These are phyloP conservation scores for Ballota nigra DNA, from an alignment of 257 asterid species.

Conservation along the genomic window DNA sequence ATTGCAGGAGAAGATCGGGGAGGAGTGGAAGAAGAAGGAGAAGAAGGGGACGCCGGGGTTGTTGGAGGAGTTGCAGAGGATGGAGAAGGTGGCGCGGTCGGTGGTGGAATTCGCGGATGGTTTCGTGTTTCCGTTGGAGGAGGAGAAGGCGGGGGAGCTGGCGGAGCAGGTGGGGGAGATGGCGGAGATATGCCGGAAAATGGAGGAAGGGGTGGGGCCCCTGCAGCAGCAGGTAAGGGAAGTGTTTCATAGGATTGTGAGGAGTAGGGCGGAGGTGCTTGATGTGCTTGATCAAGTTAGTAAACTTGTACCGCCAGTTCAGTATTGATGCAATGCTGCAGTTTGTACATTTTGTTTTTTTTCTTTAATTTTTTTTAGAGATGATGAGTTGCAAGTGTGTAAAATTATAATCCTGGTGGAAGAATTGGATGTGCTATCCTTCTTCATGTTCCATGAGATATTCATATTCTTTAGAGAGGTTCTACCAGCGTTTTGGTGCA, in stretches of 20 bases:
- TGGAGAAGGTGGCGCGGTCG: conserved; percentile 66
- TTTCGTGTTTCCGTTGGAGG: conserved; percentile 70
- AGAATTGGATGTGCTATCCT: too few species aligned
- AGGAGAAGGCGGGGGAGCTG: conserved; percentile 59
- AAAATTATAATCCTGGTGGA: too few species aligned
- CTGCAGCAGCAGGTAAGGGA: conserved; percentile 72
- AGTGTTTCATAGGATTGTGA: conserved; percentile 91
- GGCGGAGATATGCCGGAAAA: conserved; percentile 60
- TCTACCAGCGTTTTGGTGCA: too few species aligned
- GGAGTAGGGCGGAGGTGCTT: conserved; percentile 77
- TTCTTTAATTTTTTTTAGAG: too few species aligned
- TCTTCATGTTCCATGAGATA: too few species aligned
- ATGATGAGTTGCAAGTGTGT: neutral
- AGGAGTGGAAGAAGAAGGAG: conserved; percentile 91
- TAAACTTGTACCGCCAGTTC: conserved; percentile 61
- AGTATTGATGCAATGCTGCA: conserved; percentile 31
- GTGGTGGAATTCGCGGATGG: conserved; percentile 59
- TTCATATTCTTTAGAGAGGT: too few species aligned
- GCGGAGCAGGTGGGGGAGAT: conserved; percentile 60
- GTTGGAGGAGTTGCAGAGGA: conserved; percentile 69
- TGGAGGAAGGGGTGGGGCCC: conserved; percentile 88
- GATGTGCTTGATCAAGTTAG: conserved; percentile 74
- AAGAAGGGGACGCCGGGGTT: conserved; percentile 67
- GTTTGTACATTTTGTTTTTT: conserved; percentile 25
- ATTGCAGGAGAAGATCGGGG: conserved; percentile 78